phyloP scores from a whole-genome alignment of 2,329 filamentous ascomycete species.

The Xylariales sp. region DNA sequence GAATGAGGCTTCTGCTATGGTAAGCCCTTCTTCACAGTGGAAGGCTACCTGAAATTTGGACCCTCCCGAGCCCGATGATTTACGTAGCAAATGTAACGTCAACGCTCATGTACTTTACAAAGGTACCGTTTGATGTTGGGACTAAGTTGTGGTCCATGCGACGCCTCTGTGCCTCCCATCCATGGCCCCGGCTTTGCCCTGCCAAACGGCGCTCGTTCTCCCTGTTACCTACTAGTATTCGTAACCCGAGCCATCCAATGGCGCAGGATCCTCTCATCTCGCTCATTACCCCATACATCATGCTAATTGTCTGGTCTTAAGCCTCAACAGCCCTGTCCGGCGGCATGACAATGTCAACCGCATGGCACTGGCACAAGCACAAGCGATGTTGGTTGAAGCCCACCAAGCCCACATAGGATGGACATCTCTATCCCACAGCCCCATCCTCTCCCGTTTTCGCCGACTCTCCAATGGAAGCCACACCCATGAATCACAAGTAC shows the following conservation, averaged over 20 bases:
- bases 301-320: slow-evolving; percentile 4
- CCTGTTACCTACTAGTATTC: slow-evolving; percentile 2
- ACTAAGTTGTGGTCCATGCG: neutral
- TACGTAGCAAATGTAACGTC: neutral
- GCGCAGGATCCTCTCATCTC: slow-evolving; percentile 8
- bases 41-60: too few species aligned
- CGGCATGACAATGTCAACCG: neutral
- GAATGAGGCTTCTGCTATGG: too few species aligned
- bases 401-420: slow-evolving; percentile 2
- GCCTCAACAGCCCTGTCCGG: slow-evolving; percentile 4
- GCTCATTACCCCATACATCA: slow-evolving; percentile 9
- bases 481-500: slow-evolving; percentile 1
- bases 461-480: too few species aligned
- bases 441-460: too few species aligned
- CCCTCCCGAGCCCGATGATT: too few species aligned
- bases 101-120: too few species aligned
- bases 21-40: too few species aligned
- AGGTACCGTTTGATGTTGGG: too few species aligned
- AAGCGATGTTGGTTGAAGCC: slow-evolving; percentile 2
- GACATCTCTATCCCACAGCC: slow-evolving; percentile 3
- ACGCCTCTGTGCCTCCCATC: too few species aligned
- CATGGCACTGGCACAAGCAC: slow-evolving; percentile 1
- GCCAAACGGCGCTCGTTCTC: neutral
- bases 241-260: slow-evolving; percentile 1
- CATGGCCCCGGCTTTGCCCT: too few species aligned